Evolutionary conservation across 2,329 filamentous ascomycete species (phyloP).

Genomic region (Lomentospora prolificans): DNA sequence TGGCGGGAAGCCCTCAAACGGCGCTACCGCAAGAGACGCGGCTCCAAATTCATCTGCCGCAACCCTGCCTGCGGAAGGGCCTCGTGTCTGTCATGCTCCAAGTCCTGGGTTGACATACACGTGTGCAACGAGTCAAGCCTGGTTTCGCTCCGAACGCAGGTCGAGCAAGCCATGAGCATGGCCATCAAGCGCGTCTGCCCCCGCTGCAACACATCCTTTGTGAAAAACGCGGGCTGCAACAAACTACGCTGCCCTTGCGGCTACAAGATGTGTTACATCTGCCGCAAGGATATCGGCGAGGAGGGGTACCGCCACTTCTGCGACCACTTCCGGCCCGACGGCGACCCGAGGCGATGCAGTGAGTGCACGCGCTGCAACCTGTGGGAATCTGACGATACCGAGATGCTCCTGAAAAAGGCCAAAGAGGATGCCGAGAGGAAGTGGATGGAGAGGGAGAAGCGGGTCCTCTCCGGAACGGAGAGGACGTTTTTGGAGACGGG

Average conservation of each 20-base stretch:
- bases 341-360: constrained; percentile 59
- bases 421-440: constrained; percentile 61
- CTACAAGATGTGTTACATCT: constrained; percentile 97
- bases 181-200: constrained; percentile 94
- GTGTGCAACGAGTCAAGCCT: constrained; percentile 78
- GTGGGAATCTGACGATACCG: constrained; percentile 66
- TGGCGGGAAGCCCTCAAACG: constrained; percentile 54
- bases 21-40: constrained; percentile 59
- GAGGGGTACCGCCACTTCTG: constrained; percentile 93
- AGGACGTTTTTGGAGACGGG: constrained; percentile 45
- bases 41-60: constrained; percentile 68
- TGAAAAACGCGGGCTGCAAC: constrained; percentile 92
- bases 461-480: constrained; percentile 33
- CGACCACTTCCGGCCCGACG: constrained; percentile 81
- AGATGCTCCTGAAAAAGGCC: constrained; percentile 56
- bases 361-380: constrained; percentile 77
- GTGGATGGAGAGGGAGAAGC: constrained; percentile 58
- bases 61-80: constrained; percentile 55
- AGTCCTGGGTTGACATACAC: constrained; percentile 81
- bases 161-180: constrained; percentile 87
- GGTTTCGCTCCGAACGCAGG: constrained; percentile 73
- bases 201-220: constrained; percentile 80
- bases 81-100: constrained; percentile 75
- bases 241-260: constrained; percentile 93
- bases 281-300: constrained; percentile 62